phyloP scores from a whole-genome alignment of 805 yeast genomes.

The Tetrapisispora iriomotensis region DNA sequence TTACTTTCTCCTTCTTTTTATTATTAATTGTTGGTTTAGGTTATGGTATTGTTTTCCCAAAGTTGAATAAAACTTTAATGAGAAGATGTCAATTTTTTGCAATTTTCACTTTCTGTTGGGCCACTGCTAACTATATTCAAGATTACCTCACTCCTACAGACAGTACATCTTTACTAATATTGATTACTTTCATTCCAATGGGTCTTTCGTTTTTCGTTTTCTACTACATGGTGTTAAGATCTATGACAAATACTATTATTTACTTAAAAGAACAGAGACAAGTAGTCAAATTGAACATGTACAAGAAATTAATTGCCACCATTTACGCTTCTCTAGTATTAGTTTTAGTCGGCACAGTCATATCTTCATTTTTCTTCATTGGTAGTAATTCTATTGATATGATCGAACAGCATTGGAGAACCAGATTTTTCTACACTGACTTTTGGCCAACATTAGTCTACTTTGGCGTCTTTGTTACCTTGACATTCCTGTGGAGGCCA shows the following conservation, averaged over 20 bases:
- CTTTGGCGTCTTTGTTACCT: constrained; percentile 69
- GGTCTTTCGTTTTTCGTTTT: constrained; percentile 58
- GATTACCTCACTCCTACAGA: constrained; percentile 44
- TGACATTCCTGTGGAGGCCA: constrained; percentile 95
- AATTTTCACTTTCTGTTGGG: constrained; percentile 44
- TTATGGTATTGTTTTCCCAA: constrained; percentile 87
- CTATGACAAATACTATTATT: constrained; percentile 66
- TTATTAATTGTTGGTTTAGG: constrained; percentile 81
- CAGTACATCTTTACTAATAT: constrained; percentile 38
- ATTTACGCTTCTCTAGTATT: constrained; percentile 64
- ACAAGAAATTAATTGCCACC: constrained; percentile 64
- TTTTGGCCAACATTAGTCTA: constrained; percentile 94
- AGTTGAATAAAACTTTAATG: constrained; percentile 68
- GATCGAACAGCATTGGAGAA: constrained; percentile 85
- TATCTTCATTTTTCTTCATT: constrained; percentile 60
- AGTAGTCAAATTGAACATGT: constrained; percentile 80
- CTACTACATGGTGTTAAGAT: constrained; percentile 63
- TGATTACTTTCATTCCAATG: constrained; percentile 62
- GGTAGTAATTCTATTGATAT: constrained; percentile 68
- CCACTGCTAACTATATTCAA: constrained; percentile 44
- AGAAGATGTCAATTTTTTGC: constrained; percentile 55
- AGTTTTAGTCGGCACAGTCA: constrained; percentile 58
- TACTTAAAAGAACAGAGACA: constrained; percentile 78
- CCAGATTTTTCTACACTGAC: constrained; percentile 76
- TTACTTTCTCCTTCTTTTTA: constrained; percentile 81